Conservation (phyloP, 805 yeast genomes). For the Suhomyces prunicola region DNA sequence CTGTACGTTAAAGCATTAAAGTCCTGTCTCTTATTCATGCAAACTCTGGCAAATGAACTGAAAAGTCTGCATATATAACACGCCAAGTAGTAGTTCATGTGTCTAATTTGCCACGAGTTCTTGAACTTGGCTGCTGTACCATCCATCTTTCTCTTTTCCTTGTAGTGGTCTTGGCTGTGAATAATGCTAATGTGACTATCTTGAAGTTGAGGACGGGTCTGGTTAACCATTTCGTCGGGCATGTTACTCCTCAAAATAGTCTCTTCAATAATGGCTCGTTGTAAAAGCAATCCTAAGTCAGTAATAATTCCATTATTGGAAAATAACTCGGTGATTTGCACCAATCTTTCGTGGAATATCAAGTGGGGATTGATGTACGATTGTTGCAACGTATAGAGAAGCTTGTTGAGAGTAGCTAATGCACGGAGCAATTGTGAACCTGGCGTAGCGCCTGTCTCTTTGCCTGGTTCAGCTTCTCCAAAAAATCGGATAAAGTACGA, state of each 20-base stretch:
- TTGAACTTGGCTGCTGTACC: constrained; percentile 59
- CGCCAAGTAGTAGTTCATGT: constrained; percentile 48
- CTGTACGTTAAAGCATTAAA: constrained; percentile 28
- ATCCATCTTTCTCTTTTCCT: constrained; percentile 33
- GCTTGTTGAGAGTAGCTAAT: constrained; percentile 39
- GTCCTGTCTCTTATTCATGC: constrained; percentile 50
- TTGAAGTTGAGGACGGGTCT: constrained; percentile 38
- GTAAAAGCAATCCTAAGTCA: constrained; percentile 43
- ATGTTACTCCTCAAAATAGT: constrained; percentile 45
- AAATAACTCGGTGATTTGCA: constrained; percentile 39
- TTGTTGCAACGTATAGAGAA: constrained; percentile 52
- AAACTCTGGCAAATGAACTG: constrained; percentile 42
- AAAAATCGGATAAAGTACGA: constrained; percentile 37
- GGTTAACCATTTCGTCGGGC: constrained; percentile 46
- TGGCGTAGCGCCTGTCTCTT: background rate
- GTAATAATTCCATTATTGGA: constrained; percentile 43
- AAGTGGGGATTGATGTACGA: constrained; percentile 54
- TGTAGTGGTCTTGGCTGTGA: constrained; percentile 38
- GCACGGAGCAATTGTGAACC: constrained; percentile 31
- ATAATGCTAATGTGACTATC: constrained; percentile 43
- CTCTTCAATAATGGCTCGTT: constrained; percentile 58
- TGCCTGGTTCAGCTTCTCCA: constrained; percentile 22
- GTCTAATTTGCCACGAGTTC: constrained; percentile 56
- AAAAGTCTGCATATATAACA: constrained; percentile 40
- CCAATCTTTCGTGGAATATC: constrained; percentile 44